phyloP scores from a whole-genome alignment of 176 grass and related monocot species.

The Musa itinerans region DNA sequence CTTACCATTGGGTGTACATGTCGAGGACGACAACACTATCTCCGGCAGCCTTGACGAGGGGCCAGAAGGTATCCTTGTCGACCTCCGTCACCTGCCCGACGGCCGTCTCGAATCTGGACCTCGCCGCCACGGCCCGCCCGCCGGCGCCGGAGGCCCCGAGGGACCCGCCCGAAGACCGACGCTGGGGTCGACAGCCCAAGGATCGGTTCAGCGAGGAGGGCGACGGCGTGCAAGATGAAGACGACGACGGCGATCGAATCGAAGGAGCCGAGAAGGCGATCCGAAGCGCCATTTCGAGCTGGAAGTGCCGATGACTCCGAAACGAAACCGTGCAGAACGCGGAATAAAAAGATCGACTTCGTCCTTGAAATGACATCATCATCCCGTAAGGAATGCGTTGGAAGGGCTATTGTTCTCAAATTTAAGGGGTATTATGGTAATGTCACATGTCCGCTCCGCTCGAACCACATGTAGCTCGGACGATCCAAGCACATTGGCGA shows the following conservation, averaged over 20 bases:
- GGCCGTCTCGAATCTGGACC: conserved; percentile 47
- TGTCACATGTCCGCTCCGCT: too few relatives aligned
- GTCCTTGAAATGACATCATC: too few relatives aligned
- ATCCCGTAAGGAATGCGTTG: too few relatives aligned
- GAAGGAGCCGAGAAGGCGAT: conserved; percentile 52
- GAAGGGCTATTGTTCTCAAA: too few relatives aligned
- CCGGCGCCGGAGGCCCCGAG: neutral
- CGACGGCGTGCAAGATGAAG: neutral
- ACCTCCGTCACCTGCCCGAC: conserved; percentile 81
- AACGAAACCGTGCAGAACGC: too few relatives aligned
- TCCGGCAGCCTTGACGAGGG: conserved; percentile 68
- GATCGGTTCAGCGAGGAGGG: conserved; percentile 28
- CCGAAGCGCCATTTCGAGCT: conserved; percentile 51
- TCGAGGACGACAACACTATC: conserved; percentile 77
- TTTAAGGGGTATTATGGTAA: too few relatives aligned
- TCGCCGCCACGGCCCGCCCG: conserved; percentile 22
- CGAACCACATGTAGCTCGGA: too few relatives aligned
- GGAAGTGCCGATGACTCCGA: too few relatives aligned
- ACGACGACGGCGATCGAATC: neutral
- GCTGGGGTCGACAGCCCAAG: conserved; percentile 1
- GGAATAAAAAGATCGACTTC: too few relatives aligned
- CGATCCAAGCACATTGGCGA: too few relatives aligned
- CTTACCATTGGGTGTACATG: conserved; percentile 97
- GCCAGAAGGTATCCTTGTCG: conserved; percentile 91
- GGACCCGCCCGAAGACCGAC: conserved; percentile 6